Percentiles rank a stretch among this genome's conserved stretches.
Conservation (phyloP, 257 asterid species). For the Striga asiatica region DNA sequence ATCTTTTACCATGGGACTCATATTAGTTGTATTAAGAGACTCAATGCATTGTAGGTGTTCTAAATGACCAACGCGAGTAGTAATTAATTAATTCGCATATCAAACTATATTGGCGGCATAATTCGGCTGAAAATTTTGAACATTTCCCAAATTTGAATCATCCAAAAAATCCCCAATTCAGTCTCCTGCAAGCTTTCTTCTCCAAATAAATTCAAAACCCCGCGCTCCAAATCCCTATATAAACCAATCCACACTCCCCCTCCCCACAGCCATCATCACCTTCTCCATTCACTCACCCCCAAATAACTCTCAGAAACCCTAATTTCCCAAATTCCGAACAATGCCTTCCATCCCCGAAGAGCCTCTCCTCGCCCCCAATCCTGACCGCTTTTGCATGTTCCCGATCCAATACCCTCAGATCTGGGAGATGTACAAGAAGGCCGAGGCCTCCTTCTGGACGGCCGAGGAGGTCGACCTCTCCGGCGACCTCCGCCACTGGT, state of each 20-base stretch:
- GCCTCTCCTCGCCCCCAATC: slow-evolving; percentile 62
- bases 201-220: slow-evolving; percentile 23
- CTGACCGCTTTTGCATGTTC: slow-evolving; percentile 90
- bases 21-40: no score
- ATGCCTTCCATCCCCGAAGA: slow-evolving; percentile 82
- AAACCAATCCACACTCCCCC: neutral
- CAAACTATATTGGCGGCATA: neutral
- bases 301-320: no score
- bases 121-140: no score
- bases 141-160: no score
- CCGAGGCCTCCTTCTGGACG: slow-evolving; percentile 93
- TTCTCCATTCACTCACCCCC: neutral
- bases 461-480: slow-evolving; percentile 91
- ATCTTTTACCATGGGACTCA: no score
- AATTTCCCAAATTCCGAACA: neutral
- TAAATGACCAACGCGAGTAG: no score
- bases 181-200: slow-evolving; percentile 55
- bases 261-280: neutral
- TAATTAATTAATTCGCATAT: no score
- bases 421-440: slow-evolving; percentile 97
- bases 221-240: slow-evolving; percentile 19
- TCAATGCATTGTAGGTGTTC: no score
- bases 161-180: slow-evolving; percentile 14
- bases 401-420: slow-evolving; percentile 85
- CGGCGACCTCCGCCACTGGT: slow-evolving; percentile 64